Evolutionary conservation across 2,329 filamentous ascomycete genomes (phyloP), one percentile per base, ranked within the genome.

Genomic region (Alternaria postmessia): DNA sequence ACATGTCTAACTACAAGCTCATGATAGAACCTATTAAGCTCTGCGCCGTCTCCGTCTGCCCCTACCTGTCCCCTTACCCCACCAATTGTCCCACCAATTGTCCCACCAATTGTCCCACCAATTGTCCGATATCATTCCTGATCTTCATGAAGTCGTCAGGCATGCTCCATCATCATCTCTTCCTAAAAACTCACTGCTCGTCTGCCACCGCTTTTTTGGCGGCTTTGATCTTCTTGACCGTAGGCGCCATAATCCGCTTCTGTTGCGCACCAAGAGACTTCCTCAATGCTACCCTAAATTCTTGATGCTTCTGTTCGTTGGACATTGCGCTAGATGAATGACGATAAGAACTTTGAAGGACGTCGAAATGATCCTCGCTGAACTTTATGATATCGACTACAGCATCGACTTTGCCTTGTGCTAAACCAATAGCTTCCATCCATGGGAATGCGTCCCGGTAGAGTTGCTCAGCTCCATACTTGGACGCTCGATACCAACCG

Each of bases 371-470:
- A 20, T n/a, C 4, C 7, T 42, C 41, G 5, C 22, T 16, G 2
- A 75, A 8, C 4, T 66, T 41, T 18, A 76, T 26, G 18, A 75
- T 4, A 16, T 76, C 68, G 5, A 78, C 43, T 1, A 68, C 76
- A 7, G 71, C 76, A 56, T 78, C 75, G 3, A 57, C 18, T 28
- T 64, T 71, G 3, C 72, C 70, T 46, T 68, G 75, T 3, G 66
- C 66, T 11, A 51, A 47, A 3, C 68, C 75, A 9, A 77, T 63
- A 0, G 72, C 72, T 43, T 80, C 78, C 7, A 80, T 61, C 76
- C 75, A 79, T 4, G 72, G 68, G 30, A 77, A 77, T 0, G 69
- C 75, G 44, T 78, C 72, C 8, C 76, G 77, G 48, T 78, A 80
- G 32, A 79, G 51, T 24, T 73, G 68, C 9, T 67, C 68, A 2